Base-by-base conservation (phyloP, 1,284 basidiomycete genomes). In the Pterulicium gracile region DNA sequence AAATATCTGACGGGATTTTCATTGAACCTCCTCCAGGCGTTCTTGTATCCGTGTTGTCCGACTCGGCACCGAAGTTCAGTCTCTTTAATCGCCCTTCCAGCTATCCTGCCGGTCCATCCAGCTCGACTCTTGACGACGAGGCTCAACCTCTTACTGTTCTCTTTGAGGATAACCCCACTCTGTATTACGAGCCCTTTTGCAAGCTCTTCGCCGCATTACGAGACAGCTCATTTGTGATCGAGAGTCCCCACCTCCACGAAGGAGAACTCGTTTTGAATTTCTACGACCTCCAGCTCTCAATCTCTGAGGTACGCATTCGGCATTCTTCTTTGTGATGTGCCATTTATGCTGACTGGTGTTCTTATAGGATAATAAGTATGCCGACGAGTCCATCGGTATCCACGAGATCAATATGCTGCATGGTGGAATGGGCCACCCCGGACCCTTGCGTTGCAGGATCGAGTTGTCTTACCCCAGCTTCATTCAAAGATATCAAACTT, bases 11-110 rank as follows among this genome's bases (percentile, higher is more conserved):
- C 52, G 81, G 73, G 21, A 74, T 81, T 42, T 81, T 77, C 56
- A 81, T 83, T 47, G 82, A 86, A 49, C 79, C 80, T n/a, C 83
- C 83, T 42, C 82, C 83, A 14, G 66, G 79, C 18, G 78, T 87
- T 41, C 63, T 83, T 40, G 56, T 87, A 23, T 70, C 75, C 15
- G 55, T 84, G 21, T 55, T 63, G 47, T 60, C 65, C 45, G 58
- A 64, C 34, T 68, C 70, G 40, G 63, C 65, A 22, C 55, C 65
- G 27, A 64, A 69, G 34, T 68, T 70, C 53, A 72, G 65, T 49
- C 64, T 87, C 27, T 87, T 87, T 63, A 86, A 78, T 56, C 65
- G 69, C 36, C 70, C 68, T 41, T 50, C 69, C 23, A 47, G 49
- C 45, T 47, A 51, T 15, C 24, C 54, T 43, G 56, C 56, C 32